A percentile compares a stretch with the other conserved stretches of the same genome.
phyloP scores from a whole-genome alignment of 2,329 filamentous ascomycete genomes.

The Arthrinium phaeospermum region DNA sequence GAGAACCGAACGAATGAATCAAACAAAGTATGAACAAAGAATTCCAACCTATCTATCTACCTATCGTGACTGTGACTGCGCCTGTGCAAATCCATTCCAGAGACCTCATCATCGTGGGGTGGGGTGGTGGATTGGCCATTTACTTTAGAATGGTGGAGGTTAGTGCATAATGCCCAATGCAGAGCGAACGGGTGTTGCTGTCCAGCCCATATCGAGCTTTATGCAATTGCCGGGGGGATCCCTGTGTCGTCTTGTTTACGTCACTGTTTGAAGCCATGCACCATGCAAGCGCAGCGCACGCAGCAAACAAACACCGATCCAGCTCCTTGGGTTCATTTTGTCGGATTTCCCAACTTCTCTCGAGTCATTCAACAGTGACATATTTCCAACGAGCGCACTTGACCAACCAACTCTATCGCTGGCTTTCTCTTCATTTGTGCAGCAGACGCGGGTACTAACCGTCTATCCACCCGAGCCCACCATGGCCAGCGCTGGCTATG shows the following conservation, averaged over 20 bases:
- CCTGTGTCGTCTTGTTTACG: slow-evolving; percentile 17
- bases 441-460: neutral
- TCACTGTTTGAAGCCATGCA: slow-evolving; percentile 17
- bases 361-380: slow-evolving; percentile 6
- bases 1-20: slow-evolving; percentile 22
- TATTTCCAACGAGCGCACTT: neutral
- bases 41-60: neutral
- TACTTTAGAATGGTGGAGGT: neutral
- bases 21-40: slow-evolving; percentile 17
- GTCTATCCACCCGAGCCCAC: neutral
- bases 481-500: slow-evolving; percentile 58
- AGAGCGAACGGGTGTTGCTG: neutral
- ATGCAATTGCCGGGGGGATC: slow-evolving; percentile 12
- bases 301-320: neutral
- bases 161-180: neutral
- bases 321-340: neutral
- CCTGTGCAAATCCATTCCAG: neutral
- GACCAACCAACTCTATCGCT: neutral
- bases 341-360: neutral
- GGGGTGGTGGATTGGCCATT: neutral
- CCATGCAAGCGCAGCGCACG: slow-evolving; percentile 1
- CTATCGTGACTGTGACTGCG: neutral
- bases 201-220: neutral
- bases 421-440: neutral
- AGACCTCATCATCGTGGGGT: neutral